Evolutionary conservation across 2,329 filamentous ascomycete species (phyloP), one percentile per base, ranked within the genome.

Genomic region (Pseudogymnoascus sp.): DNA sequence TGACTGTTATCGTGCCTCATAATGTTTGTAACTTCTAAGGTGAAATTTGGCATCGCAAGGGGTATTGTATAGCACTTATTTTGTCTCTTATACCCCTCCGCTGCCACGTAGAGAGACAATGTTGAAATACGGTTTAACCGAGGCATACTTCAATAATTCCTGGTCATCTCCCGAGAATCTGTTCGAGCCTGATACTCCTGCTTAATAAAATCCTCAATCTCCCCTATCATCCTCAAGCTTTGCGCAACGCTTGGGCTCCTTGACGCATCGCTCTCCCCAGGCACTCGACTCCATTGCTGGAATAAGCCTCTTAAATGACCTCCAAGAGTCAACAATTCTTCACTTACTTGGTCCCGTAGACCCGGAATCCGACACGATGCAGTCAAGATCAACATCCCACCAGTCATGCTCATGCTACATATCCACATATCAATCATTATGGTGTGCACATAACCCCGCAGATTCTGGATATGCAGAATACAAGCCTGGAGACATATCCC

Each of bases 341-440:
- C 70, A 0, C 73, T 72, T 3, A 80, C 75, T 10, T 79, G 71
- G 6, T 69, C 69, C 14, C 74, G 72, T 0, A 81, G 66, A 0
- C 71, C 67, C 0, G 74, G 74, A 0, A 79, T 72, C 3, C 76
- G 74, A 6, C 75, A 78, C 0, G 78, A 78, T 0, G 79, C 79
- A 0, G 81, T 73, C 0, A 80, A 70, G 0, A 81, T 75, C 2
- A 81, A 74, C 78, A 81, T 81, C 2, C 77, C 78, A 0, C 77
- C 77, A 0, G 78, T 77, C 78, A 81, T 81, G 0, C 79, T 80
- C 0, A 83, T 67, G 0, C 79, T 80, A 53, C 80, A 83, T 21
- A 82, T 82, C 80, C 80, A 83, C 0, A 79, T 81, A 66, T 83
- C 80, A 1, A 82, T 75, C 35, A 83, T 69, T 0, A 82, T 75